These are phyloP conservation scores for Chlamydomonas incerta DNA, from an alignment of 139 green algal species.

Conservation along the genomic window DNA sequence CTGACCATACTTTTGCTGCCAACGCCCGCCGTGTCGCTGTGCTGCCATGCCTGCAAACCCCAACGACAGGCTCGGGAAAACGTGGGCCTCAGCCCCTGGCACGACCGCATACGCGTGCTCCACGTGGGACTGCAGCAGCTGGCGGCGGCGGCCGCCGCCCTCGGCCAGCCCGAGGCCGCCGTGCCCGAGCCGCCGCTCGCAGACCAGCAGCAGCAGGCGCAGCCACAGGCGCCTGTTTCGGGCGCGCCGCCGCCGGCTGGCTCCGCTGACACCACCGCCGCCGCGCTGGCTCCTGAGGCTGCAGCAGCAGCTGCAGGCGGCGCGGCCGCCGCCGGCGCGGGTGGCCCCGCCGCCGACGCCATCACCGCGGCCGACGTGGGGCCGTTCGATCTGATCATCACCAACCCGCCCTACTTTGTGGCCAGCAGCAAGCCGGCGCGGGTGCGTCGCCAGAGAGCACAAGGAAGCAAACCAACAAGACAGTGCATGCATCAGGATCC, in stretches of 20 bases:
- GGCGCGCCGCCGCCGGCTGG: neutral
- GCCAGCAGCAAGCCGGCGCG: constrained; percentile 49
- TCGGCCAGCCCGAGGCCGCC: too few relatives aligned
- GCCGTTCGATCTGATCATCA: constrained; percentile 59
- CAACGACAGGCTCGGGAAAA: constrained; percentile 57
- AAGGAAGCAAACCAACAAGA: too few relatives aligned
- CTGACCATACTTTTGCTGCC: too few relatives aligned
- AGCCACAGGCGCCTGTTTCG: neutral
- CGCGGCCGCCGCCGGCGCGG: neutral
- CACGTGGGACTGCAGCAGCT: constrained; percentile 55
- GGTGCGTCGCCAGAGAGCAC: neutral
- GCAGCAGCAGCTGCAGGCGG: too few relatives aligned
- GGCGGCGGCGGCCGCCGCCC: neutral
- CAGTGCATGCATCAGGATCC: too few relatives aligned
- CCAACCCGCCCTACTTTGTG: constrained; percentile 67
- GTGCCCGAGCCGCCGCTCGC: neutral
- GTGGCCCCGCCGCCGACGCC: neutral
- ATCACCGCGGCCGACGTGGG: neutral
- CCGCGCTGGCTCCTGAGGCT: too few relatives aligned
- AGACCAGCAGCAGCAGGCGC: constrained; percentile 3
- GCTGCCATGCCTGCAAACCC: too few relatives aligned
- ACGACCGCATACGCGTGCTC: constrained; percentile 14
- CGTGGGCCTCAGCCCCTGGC: constrained; percentile 43
- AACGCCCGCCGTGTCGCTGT: too few relatives aligned
- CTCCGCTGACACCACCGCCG: too few relatives aligned